Evolutionary conservation across 768 basidiomycete species (phyloP), one percentile per base, ranked within the genome.

Genomic region (Epithele typhae): DNA sequence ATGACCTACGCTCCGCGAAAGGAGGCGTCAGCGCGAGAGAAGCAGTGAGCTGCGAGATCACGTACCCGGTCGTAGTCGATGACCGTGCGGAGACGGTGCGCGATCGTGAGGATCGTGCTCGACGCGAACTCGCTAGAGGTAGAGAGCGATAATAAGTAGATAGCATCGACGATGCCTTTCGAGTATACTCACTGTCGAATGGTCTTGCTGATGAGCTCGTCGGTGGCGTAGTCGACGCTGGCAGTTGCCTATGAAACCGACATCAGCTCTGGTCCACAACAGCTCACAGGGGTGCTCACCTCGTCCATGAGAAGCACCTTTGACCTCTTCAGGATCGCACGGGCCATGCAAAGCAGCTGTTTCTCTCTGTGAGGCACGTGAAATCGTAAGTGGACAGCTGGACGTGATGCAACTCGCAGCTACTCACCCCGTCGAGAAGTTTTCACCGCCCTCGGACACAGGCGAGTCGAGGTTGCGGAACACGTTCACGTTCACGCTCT

Each of bases 271-370:
- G n/a, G n/a, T n/a, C n/a, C n/a, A n/a, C n/a, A n/a, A n/a, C n/a
- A n/a, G n/a, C n/a, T n/a, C n/a, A n/a, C n/a, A n/a, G n/a, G n/a
- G n/a, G n/a, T n/a, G n/a, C n/a, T n/a, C 54, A 81, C 85, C 65
- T 92, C 90, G 56, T 91, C 90, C 90, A 92, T 91, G 51, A 92
- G 76, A 22, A 92, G 64, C 12, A 92, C 71, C 56, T 77, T 88
- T 33, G 86, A 82, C 7, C 85, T 74, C 62, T 86, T 86, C 21
- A 92, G 63, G 50, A 92, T 89, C 2, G 90, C 88, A 44, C 89
- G 75, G 5, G 90, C 90, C 88, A 92, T 90, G 60, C 89, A 90
- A 7, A 92, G 70, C n/a, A 92, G 64, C 63, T 92, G 89, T 57
- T 88, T 90, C 67, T 91, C 85, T 25, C 83, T 82, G 23, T 25